Conservation (phyloP, 2,329 filamentous ascomycete genomes). For the Fusarium devonianum region DNA sequence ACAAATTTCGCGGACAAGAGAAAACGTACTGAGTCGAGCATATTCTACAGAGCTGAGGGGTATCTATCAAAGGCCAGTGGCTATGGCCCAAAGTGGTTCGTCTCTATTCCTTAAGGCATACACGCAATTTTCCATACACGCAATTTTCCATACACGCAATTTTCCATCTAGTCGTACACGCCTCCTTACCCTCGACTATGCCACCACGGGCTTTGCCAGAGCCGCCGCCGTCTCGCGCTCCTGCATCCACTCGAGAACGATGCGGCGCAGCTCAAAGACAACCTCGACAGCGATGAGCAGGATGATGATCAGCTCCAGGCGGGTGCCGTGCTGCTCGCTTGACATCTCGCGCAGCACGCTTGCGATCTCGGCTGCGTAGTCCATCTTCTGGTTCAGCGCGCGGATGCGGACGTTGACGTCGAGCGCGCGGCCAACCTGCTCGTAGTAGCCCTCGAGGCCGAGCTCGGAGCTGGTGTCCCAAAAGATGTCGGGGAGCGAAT, state of each 20-base stretch:
- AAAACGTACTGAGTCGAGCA: constrained; percentile 10
- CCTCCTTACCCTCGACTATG: neutral
- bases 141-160: constrained; percentile 7
- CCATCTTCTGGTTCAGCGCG: constrained; percentile 94
- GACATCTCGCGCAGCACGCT: constrained; percentile 85
- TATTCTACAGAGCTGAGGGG: constrained; percentile 39
- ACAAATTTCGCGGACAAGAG: too few relatives aligned
- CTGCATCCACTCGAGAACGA: constrained; percentile 68
- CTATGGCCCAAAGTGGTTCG: neutral
- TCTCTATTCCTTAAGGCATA: constrained; percentile 15
- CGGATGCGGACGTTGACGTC: constrained; percentile 93
- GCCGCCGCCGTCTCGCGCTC: constrained; percentile 44
- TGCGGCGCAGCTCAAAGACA: constrained; percentile 79
- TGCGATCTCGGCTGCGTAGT: constrained; percentile 95
- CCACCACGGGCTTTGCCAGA: constrained; percentile 9
- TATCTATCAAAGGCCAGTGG: constrained; percentile 32
- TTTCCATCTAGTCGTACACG: constrained; percentile 19
- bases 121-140: too few relatives aligned
- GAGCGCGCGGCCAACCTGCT: constrained; percentile 86
- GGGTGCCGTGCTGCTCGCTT: constrained; percentile 86
- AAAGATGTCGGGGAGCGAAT: constrained; percentile 93
- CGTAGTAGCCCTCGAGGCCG: constrained; percentile 92
- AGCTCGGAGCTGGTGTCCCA: constrained; percentile 93
- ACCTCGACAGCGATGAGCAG: constrained; percentile 92
- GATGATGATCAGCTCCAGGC: constrained; percentile 96